phyloP scores from a whole-genome alignment of 2,329 filamentous ascomycete genomes.

The Stagonosporopsis vannaccii region DNA sequence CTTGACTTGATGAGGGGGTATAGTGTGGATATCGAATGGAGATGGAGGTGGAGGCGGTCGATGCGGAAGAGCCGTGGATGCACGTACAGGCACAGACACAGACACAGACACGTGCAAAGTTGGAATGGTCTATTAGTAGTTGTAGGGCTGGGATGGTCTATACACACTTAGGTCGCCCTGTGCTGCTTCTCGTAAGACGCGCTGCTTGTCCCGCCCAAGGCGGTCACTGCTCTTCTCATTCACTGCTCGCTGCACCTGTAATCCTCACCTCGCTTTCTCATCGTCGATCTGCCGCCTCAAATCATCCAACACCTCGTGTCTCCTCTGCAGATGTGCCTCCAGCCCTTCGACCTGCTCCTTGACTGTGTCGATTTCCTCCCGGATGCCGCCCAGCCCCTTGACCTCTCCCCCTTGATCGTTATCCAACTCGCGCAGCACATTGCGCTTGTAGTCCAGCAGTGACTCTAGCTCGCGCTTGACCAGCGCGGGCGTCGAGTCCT shows the following conservation, averaged over 20 bases:
- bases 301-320: slow-evolving; percentile 78
- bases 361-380: slow-evolving; percentile 88
- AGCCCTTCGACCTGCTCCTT: slow-evolving; percentile 92
- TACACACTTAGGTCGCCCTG: no score
- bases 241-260: not conserved
- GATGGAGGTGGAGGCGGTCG: no score
- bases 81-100: no score
- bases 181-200: no score
- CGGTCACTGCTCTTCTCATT: not conserved
- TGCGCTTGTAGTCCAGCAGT: slow-evolving; percentile 91
- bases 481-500: slow-evolving; percentile 82
- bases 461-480: slow-evolving; percentile 95
- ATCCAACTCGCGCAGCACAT: slow-evolving; percentile 77
- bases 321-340: slow-evolving; percentile 78
- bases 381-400: slow-evolving; percentile 75
- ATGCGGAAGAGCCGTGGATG: no score
- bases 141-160: no score
- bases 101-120: no score
- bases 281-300: slow-evolving; percentile 84
- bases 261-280: slow-evolving; percentile 66
- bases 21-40: no score
- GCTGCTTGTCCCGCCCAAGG: not conserved
- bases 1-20: no score
- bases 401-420: slow-evolving; percentile 69
- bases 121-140: no score